Conservation (phyloP, 2,329 filamentous ascomycete genomes). For the Neophaeococcomyces aloes region DNA sequence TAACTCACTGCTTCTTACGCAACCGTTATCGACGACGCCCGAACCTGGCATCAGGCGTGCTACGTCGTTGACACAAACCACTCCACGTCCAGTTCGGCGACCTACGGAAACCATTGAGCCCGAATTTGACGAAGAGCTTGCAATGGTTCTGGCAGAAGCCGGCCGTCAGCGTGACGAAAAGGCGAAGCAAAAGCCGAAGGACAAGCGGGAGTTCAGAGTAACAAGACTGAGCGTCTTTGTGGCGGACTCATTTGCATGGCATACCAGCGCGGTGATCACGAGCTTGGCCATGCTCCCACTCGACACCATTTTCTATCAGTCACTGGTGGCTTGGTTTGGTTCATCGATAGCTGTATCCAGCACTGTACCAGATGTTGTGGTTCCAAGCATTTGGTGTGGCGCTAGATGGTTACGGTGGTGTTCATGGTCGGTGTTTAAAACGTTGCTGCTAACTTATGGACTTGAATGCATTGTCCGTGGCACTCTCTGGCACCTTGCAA, state of each 20-base stretch:
- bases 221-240: constrained; percentile 35
- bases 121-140: constrained; percentile 12
- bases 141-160: neutral
- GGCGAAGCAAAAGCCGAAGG: neutral
- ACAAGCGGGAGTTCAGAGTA: constrained; percentile 25
- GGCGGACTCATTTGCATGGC: constrained; percentile 33
- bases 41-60: constrained; percentile 13
- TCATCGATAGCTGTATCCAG: neutral
- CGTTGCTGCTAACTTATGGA: constrained; percentile 1
- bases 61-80: constrained; percentile 10
- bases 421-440: neutral
- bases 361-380: neutral
- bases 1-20: neutral
- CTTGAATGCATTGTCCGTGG: constrained; percentile 6
- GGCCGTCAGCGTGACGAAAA: neutral
- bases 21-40: constrained; percentile 8
- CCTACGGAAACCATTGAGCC: constrained; percentile 12
- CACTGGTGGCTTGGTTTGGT: constrained; percentile 28
- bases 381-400: neutral
- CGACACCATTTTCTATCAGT: constrained; percentile 32
- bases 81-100: constrained; percentile 15
- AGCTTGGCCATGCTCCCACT: constrained; percentile 31
- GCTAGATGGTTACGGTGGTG: neutral
- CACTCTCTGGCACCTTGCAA: constrained; percentile 2
- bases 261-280: constrained; percentile 30